Evolutionary conservation across 2,329 filamentous ascomycete genomes (phyloP).

Genomic region (Hypoxylon sp.): DNA sequence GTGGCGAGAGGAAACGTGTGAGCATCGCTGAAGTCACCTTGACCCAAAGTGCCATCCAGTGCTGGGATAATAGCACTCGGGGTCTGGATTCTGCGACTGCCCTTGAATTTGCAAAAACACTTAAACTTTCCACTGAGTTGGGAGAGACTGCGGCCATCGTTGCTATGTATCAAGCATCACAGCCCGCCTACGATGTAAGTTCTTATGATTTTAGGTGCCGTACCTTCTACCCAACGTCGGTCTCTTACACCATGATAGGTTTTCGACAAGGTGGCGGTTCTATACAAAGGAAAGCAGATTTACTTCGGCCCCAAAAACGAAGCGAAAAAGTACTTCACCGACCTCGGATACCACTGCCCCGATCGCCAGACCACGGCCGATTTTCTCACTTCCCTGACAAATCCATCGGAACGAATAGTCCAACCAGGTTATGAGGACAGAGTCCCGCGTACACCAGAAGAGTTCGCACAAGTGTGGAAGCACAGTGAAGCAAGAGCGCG

Average conservation of each 20-base stretch:
- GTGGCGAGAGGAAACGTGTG: constrained; percentile 77
- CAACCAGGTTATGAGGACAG: constrained; percentile 68
- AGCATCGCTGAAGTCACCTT: constrained; percentile 72
- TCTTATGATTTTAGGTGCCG: not conserved
- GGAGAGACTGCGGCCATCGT: constrained; percentile 46
- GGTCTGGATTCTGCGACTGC: constrained; percentile 81
- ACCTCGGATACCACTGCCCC: constrained; percentile 75
- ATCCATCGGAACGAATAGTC: constrained; percentile 67
- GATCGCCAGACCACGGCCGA: constrained; percentile 78
- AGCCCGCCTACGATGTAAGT: constrained; percentile 52
- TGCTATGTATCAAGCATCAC: constrained; percentile 80
- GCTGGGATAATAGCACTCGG: constrained; percentile 65
- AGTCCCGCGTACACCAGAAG: constrained; percentile 70
- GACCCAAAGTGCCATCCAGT: constrained; percentile 61
- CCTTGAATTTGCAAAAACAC: constrained; percentile 78
- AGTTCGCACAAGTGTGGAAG: constrained; percentile 72
- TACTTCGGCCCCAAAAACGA: constrained; percentile 71
- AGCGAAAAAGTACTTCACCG: constrained; percentile 74
- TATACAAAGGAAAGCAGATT: constrained; percentile 73
- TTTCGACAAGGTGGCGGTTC: constrained; percentile 70
- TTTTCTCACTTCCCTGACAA: constrained; percentile 79
- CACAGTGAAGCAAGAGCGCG: constrained; percentile 55
- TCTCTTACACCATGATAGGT: constrained; percentile 54
- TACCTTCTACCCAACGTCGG: constrained; percentile 70
- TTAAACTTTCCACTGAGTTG: constrained; percentile 60